These are phyloP conservation scores for Babesia gibsoni DNA, from an alignment of 169 alveolate genomes.

Conservation along the genomic window DNA sequence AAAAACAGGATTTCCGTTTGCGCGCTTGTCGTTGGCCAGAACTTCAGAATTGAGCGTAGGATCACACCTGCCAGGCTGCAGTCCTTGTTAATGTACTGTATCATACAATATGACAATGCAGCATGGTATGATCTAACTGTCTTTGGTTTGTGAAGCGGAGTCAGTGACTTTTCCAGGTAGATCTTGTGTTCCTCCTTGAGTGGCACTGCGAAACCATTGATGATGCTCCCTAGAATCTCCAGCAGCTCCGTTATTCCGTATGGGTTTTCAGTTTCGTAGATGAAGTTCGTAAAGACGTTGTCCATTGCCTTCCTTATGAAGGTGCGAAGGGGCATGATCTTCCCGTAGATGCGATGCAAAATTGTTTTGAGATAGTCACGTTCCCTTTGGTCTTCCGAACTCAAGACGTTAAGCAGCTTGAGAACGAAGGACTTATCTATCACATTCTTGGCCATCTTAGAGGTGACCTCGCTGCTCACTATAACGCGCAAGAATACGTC, in stretches of 20 bases:
- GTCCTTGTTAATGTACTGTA: slow-evolving; percentile 94
- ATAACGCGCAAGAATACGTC: slow-evolving; percentile 85
- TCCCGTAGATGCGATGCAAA: slow-evolving; percentile 91
- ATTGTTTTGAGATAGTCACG: slow-evolving; percentile 94
- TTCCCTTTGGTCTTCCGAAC: slow-evolving; percentile 93
- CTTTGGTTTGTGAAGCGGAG: slow-evolving; percentile 95
- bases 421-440: slow-evolving; percentile 82
- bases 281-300: slow-evolving; percentile 89
- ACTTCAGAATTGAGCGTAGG: slow-evolving; percentile 78
- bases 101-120: slow-evolving; percentile 92
- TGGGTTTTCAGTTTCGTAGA: slow-evolving; percentile 90
- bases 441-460: slow-evolving; percentile 82
- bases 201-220: slow-evolving; percentile 97
- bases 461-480: slow-evolving; percentile 81
- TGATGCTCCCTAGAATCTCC: slow-evolving; percentile 91
- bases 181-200: slow-evolving; percentile 95
- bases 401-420: slow-evolving; percentile 83
- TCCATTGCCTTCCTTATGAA: slow-evolving; percentile 93
- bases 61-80: slow-evolving; percentile 91
- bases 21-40: slow-evolving; percentile 97
- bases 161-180: slow-evolving; percentile 90
- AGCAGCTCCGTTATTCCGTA: slow-evolving; percentile 95
- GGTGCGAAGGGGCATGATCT: slow-evolving; percentile 81
- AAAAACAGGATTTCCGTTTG: slow-evolving; percentile 92
- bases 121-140: slow-evolving; percentile 91